Conservation (phyloP, 2,329 filamentous ascomycete species). For the Emergomyces orientalis region DNA sequence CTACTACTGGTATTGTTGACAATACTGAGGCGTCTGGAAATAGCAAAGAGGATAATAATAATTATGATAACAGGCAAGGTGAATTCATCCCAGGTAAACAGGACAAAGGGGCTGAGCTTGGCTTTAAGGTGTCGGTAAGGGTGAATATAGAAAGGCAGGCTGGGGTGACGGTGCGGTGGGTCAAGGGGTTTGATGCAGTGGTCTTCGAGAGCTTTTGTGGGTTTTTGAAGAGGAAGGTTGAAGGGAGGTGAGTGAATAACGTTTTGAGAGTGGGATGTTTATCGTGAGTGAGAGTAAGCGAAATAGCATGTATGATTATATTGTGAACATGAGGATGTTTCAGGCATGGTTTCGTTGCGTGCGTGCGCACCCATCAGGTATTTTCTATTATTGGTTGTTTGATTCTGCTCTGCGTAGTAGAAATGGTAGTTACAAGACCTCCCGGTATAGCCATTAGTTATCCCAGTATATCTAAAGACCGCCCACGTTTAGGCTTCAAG, state of each 20-base stretch:
- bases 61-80: neutral
- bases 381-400: neutral
- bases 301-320: neutral
- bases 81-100: neutral
- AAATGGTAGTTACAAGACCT: neutral
- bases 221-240: constrained; percentile 54
- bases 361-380: neutral
- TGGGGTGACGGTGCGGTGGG: constrained; percentile 54
- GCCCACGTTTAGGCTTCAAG: neutral
- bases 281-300: neutral
- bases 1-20: constrained; percentile 14
- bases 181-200: constrained; percentile 62
- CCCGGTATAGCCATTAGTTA: no score
- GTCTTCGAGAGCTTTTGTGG: constrained; percentile 84
- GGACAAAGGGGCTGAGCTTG: constrained; percentile 36
- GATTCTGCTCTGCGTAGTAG: neutral
- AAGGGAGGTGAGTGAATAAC: constrained; percentile 16
- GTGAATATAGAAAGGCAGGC: constrained; percentile 58
- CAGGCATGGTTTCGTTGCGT: neutral
- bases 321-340: neutral
- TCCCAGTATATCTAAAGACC: neutral
- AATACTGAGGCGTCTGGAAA: constrained; percentile 27
- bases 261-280: neutral
- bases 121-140: constrained; percentile 50
- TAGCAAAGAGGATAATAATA: constrained; percentile 22